Base-by-base conservation (phyloP, 31 red algal species). In the Endocladia muricata region DNA sequence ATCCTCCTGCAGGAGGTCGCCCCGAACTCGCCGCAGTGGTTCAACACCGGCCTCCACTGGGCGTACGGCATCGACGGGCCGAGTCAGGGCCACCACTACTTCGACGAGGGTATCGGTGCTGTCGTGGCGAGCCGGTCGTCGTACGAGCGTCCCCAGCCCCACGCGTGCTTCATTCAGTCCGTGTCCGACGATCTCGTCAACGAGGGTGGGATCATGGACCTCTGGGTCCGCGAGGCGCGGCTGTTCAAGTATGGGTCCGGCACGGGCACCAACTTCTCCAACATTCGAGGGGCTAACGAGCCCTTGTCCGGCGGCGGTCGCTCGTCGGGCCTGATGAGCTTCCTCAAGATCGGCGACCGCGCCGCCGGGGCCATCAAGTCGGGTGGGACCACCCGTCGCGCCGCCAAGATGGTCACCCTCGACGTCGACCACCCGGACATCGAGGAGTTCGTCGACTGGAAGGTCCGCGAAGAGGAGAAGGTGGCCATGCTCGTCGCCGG, bases 11-110 rank as follows among this genome's bases (percentile, higher is more conserved):
- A 59, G 32, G 55, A 31, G 55, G 55, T 30, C 55, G 55, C 55
- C 28, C 55, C 55, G 28, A 59, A 59, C 55, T 59, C 55, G 28
- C 55, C 55, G 55, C 55, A 59, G 55, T 59, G 55, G 55, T 59
- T 59, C 55, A 59, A 59, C 55, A 59, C 55, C 55, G 55, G 55
- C 55, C 55, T 59, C 28, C 28, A 59, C 55, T 59, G 55, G 55
- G 55, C 55, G 55, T 59, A 59, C 32, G 55, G 55, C 55, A 59
- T 59, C 55, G 32, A 25, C 55, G 55, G 55, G 55, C 55, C 55
- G 55, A 30, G 32, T 30, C 32, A 25, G 55, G 55, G 55, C 28
- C 55, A 59, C 28, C 32, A 30, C 28, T 25, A 25, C 28, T 59
- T 25, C 55, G 55, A 59, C 55, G 55, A 59, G 55, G 55, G 28